Evolutionary conservation across 164 flowering plant genomes (phyloP).

Genomic region (Annona squamosa): DNA sequence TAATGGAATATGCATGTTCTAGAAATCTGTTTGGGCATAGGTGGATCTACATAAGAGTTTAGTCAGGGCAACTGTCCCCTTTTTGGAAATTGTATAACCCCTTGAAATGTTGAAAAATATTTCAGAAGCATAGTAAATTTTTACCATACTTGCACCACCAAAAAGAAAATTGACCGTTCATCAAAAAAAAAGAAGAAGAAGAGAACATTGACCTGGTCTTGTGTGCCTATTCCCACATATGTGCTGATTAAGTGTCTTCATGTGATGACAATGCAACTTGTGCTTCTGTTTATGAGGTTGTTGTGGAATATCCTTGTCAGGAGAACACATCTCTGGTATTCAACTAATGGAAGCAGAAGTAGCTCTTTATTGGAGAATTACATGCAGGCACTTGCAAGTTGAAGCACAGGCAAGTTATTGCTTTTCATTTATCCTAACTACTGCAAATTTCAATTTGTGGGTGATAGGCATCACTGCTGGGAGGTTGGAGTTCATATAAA

Average conservation of each 20-base stretch:
- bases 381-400: slow-evolving; percentile 61
- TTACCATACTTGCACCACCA: too few relatives aligned
- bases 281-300: neutral
- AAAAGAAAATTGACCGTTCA: too few relatives aligned
- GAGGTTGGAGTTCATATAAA: neutral
- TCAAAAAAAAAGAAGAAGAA: too few relatives aligned
- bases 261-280: neutral
- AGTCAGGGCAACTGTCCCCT: too few relatives aligned
- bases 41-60: too few relatives aligned
- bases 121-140: too few relatives aligned
- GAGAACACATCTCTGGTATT: slow-evolving; percentile 22
- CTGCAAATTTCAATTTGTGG: neutral
- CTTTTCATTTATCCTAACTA: neutral
- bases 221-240: neutral
- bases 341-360: slow-evolving; percentile 78
- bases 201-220: too few relatives aligned
- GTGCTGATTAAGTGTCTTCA: neutral
- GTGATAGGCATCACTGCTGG: neutral
- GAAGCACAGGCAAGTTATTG: slow-evolving; percentile 71
- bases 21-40: too few relatives aligned
- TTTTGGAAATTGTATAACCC: too few relatives aligned
- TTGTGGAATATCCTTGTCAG: slow-evolving; percentile 13
- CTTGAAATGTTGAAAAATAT: too few relatives aligned
- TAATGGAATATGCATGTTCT: too few relatives aligned
- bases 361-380: slow-evolving; percentile 80